These are phyloP conservation scores for Crithidia acanthocephali DNA, from an alignment of 208 protist genomes.

Conservation along the genomic window DNA sequence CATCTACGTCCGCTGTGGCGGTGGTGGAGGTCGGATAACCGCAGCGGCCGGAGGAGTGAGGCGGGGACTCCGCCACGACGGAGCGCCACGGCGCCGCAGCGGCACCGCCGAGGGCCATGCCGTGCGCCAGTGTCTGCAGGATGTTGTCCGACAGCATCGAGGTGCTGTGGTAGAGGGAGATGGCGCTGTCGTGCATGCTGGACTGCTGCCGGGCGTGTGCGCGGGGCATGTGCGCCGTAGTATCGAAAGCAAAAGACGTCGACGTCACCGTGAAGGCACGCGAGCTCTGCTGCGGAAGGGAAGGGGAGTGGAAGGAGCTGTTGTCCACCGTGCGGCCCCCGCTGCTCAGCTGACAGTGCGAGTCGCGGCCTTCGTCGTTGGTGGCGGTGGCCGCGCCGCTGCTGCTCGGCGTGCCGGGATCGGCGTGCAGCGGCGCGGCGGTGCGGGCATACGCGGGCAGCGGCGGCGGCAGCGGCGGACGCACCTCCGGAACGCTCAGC, in stretches of 20 bases:
- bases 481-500: not conserved
- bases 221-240: not conserved
- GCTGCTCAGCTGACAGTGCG: constrained; percentile 6
- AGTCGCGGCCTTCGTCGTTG: constrained; percentile 6
- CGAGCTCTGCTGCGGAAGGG: constrained; percentile 13
- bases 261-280: constrained; percentile 26
- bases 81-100: constrained; percentile 10
- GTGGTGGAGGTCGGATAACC: not conserved
- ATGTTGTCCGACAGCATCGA: constrained; percentile 26
- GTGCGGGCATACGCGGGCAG: not conserved
- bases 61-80: not conserved
- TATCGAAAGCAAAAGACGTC: constrained; percentile 14
- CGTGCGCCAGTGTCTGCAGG: constrained; percentile 37
- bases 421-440: constrained; percentile 1
- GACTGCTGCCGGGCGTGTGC: not conserved
- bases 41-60: not conserved
- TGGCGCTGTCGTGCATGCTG: constrained; percentile 22
- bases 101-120: constrained; percentile 36
- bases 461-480: constrained; percentile 1
- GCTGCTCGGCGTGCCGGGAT: not conserved
- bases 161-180: constrained; percentile 23
- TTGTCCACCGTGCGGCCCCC: constrained; percentile 8
- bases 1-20: not conserved
- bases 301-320: constrained; percentile 14
- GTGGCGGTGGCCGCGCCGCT: not conserved